Base-by-base conservation (phyloP, 2,329 filamentous ascomycete species). In the Monosporascus sp. region DNA sequence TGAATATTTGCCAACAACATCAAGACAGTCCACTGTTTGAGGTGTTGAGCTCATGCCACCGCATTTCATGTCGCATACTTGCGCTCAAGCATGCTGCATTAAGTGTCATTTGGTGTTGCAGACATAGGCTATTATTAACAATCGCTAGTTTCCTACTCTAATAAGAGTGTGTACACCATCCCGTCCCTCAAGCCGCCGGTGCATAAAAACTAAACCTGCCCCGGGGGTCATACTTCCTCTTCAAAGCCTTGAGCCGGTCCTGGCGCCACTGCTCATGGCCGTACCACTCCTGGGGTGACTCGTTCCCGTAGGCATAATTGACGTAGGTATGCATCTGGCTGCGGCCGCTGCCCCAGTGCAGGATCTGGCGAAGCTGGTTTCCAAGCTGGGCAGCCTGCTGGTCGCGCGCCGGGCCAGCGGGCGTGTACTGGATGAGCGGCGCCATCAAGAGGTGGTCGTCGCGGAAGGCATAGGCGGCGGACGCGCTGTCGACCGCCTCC, bases 381-480 rank as follows among this genome's bases (percentile, higher is more conserved):
- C 75, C 75, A 17, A 75, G 56, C 24, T 59, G 51, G 6, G 55
- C 53, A 2, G 73, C 74, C 47, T 63, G 50, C 9, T 52, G 41
- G 44, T 76, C 72, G 2, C 68, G 62, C 18, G 57, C 67, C 0
- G 60, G 46, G 17, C 66, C 66, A 37, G 54, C 60, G 8, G 70
- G 68, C 15, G 47, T 55, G 57, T 75, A 76, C 5, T 60, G 64
- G 24, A 75, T 58, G 22, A 75, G 63, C 0, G 71, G 68, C 1
- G 71, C 67, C 44, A 66, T 52, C 24, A 78, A 70, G 6, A 80
- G 58, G 57, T 75, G 74, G 49, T 75, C 72, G 2, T 62, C 57
- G 2, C 79, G 72, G 63, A 72, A 73, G 18, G 76, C 70, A 52
- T 74, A 81, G 1, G 78, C 77, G 3, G 72, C 70, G 1, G 70